A percentile compares a stretch with the other conserved stretches of the same genome.
Conservation (phyloP, 345 rosid genomes). For the Angophora floribunda region DNA sequence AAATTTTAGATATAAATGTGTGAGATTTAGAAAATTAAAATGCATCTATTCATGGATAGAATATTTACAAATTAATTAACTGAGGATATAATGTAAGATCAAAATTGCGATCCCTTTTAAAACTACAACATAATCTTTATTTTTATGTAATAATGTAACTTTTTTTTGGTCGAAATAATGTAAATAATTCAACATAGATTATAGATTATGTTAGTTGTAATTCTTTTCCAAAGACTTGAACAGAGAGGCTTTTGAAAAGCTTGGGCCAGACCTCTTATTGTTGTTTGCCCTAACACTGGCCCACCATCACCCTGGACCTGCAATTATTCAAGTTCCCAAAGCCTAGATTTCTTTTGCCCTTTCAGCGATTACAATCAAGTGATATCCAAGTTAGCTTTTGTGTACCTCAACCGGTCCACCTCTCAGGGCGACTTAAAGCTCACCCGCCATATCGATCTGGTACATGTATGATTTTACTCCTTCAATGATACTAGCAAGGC, state of each 20-base stretch:
- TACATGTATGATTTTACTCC: not conserved
- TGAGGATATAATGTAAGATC: not conserved
- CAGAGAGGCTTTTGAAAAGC: not conserved
- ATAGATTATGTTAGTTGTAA: not conserved
- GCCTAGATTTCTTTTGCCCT: not conserved
- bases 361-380: not conserved
- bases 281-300: not conserved
- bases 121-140: too few species aligned
- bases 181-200: not conserved
- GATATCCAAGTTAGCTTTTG: not conserved
- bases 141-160: not conserved
- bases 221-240: not conserved
- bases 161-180: not conserved
- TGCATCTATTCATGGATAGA: not conserved
- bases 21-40: not conserved
- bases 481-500: rapidly evolving
- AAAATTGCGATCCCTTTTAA: not conserved
- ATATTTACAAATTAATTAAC: not conserved
- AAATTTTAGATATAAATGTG: not conserved
- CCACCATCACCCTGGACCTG: not conserved
- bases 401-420: not conserved
- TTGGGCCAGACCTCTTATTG: not conserved
- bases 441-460: not conserved
- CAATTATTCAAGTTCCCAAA: not conserved
- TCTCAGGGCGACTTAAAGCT: not conserved